These are phyloP conservation scores for Meyerozyma athensensis DNA, from an alignment of 1,139 yeast genomes.

Conservation along the genomic window DNA sequence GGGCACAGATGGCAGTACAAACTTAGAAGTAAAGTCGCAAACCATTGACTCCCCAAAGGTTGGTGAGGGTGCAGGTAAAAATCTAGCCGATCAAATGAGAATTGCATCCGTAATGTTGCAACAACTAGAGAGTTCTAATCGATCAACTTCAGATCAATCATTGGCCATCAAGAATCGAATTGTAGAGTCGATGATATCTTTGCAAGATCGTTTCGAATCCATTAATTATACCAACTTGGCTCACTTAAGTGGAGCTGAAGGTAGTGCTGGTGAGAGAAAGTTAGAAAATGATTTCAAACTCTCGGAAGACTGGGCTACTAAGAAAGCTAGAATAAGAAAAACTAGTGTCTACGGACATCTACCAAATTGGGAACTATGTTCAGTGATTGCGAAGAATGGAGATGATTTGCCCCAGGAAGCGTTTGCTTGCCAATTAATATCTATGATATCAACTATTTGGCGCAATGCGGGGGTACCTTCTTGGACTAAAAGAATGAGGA, in stretches of 20 bases:
- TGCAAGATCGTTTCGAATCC: constrained; percentile 63
- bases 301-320: constrained; percentile 90
- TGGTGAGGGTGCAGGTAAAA: constrained; percentile 22
- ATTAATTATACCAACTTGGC: constrained; percentile 47
- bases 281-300: constrained; percentile 86
- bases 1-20: too few relatives aligned
- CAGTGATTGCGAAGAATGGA: constrained; percentile 94
- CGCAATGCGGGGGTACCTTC: constrained; percentile 51
- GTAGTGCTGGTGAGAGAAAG: constrained; percentile 81
- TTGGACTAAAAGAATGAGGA: constrained; percentile 94
- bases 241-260: constrained; percentile 15
- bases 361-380: constrained; percentile 89
- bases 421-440: constrained; percentile 90
- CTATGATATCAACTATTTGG: constrained; percentile 85
- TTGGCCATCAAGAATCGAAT: constrained; percentile 70
- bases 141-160: constrained; percentile 66
- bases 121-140: constrained; percentile 74
- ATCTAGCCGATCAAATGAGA: constrained; percentile 85
- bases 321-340: constrained; percentile 71
- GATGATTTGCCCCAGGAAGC: constrained; percentile 96
- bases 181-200: constrained; percentile 80
- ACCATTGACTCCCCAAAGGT: neutral
- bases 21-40: too few relatives aligned
- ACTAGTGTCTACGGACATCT: constrained; percentile 79
- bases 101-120: constrained; percentile 93